Conservation (phyloP, 768 basidiomycete genomes). For the Royoungia palumana region DNA sequence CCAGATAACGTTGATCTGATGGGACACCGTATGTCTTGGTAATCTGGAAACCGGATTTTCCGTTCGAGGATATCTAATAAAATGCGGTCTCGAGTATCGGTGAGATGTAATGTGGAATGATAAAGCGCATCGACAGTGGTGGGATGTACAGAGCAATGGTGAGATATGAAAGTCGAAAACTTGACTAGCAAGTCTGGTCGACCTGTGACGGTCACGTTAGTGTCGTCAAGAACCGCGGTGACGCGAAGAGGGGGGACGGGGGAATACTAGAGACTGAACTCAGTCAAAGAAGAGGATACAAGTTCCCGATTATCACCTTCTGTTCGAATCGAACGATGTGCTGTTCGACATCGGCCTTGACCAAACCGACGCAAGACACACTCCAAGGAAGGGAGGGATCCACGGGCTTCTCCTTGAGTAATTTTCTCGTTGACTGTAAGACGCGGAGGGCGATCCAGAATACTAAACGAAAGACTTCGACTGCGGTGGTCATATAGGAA, state of each 20-base stretch:
- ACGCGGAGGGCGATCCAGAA: constrained; percentile 52
- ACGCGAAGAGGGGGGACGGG: constrained; percentile 36
- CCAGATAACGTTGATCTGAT: constrained; percentile 48
- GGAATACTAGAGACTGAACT: constrained; percentile 11
- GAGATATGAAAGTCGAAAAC: constrained; percentile 40
- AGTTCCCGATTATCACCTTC: constrained; percentile 9
- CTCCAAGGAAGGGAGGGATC: constrained; percentile 42
- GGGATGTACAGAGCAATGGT: constrained; percentile 36
- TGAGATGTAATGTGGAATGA: constrained; percentile 36
- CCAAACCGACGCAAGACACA: constrained; percentile 37
- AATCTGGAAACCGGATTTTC: constrained; percentile 49
- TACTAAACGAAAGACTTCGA: constrained; percentile 48
- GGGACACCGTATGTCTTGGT: constrained; percentile 44
- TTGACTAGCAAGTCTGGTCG: constrained; percentile 46
- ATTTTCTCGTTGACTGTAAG: constrained; percentile 29
- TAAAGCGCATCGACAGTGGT: constrained; percentile 52
- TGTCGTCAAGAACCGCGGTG: constrained; percentile 49
- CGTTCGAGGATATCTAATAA: constrained; percentile 43
- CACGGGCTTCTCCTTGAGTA: constrained; percentile 17
- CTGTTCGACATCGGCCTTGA: constrained; percentile 20
- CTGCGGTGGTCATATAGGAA: constrained; percentile 41
- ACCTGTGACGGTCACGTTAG: constrained; percentile 55
- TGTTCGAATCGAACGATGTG: constrained; percentile 25
- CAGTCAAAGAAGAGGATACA: background rate
- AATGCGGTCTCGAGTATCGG: constrained; percentile 37